Conservation (phyloP, 495 filamentous ascomycete genomes). For the Elasticomyces elasticus region DNA sequence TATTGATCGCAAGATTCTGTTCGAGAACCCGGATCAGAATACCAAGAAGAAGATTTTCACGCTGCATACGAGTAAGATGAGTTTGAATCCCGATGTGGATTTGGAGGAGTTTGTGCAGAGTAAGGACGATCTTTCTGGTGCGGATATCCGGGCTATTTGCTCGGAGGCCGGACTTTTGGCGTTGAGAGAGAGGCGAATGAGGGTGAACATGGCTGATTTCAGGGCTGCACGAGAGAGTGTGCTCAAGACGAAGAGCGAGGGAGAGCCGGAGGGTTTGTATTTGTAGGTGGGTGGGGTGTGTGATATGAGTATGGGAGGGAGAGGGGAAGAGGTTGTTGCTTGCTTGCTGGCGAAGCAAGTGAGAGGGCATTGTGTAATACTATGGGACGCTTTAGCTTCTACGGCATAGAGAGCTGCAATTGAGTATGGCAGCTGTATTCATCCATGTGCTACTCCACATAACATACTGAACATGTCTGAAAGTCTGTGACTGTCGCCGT, state of each 20-base stretch:
- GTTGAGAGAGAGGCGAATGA: slow-evolving; percentile 88
- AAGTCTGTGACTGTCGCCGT: no score
- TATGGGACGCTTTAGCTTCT: background rate
- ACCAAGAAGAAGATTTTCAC: slow-evolving; percentile 99
- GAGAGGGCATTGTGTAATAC: background rate
- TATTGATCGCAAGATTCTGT: slow-evolving; percentile 98
- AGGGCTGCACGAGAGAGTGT: slow-evolving; percentile 84
- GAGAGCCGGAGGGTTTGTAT: slow-evolving; percentile 96
- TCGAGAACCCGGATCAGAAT: slow-evolving; percentile 97
- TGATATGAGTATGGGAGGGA: slow-evolving; percentile 1
- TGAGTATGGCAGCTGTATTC: background rate
- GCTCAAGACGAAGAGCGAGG: slow-evolving; percentile 97
- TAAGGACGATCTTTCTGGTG: slow-evolving; percentile 95
- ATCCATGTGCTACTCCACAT: no score
- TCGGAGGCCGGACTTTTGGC: slow-evolving; percentile 95
- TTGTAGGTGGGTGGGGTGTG: slow-evolving; percentile 56
- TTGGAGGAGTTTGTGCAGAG: slow-evolving; percentile 97
- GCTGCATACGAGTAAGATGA: slow-evolving; percentile 99
- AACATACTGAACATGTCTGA: no score
- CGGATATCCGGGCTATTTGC: slow-evolving; percentile 98
- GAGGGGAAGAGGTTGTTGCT: no score
- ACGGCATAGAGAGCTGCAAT: background rate
- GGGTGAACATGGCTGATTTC: slow-evolving; percentile 98
- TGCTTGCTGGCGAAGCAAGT: background rate
- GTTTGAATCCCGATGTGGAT: slow-evolving; percentile 85